These are phyloP conservation scores for Drosera spatulata DNA, from an alignment of 179 eudicot genomes.

Conservation along the genomic window DNA sequence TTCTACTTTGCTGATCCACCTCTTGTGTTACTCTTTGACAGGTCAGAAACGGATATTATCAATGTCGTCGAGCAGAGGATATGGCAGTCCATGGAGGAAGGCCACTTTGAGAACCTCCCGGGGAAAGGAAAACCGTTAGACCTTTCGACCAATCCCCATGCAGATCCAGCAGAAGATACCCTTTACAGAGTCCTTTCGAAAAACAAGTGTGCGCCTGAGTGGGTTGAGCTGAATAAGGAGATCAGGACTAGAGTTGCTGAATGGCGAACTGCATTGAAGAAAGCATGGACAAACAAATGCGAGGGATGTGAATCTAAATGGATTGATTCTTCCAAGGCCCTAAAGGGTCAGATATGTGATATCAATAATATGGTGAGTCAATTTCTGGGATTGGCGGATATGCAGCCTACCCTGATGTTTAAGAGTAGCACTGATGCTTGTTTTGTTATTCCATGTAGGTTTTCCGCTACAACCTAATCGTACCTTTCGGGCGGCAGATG, in stretches of 20 bases:
- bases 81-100: conserved; percentile 91
- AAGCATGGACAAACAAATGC: conserved; percentile 34
- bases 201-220: conserved; percentile 82
- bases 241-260: conserved; percentile 39
- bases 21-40: conserved; percentile 12
- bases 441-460: conserved; percentile 31
- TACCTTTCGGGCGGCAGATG: conserved; percentile 92
- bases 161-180: conserved; percentile 86
- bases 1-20: too few relatives aligned
- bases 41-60: conserved; percentile 77
- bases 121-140: conserved; percentile 86
- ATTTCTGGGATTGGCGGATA: neutral
- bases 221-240: conserved; percentile 90
- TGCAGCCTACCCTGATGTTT: neutral
- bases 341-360: conserved; percentile 41
- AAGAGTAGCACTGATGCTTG: neutral
- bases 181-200: conserved; percentile 65
- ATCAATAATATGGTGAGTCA: conserved; percentile 68
- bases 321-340: conserved; percentile 41
- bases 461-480: conserved; percentile 74
- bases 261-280: conserved; percentile 54
- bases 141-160: conserved; percentile 65
- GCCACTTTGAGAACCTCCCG: conserved; percentile 75
- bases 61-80: conserved; percentile 80
- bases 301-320: conserved; percentile 39